A percentile compares a stretch with the other conserved stretches of the same genome.
phyloP scores from a whole-genome alignment of 257 asterid species.

The Prunella vulgaris region DNA sequence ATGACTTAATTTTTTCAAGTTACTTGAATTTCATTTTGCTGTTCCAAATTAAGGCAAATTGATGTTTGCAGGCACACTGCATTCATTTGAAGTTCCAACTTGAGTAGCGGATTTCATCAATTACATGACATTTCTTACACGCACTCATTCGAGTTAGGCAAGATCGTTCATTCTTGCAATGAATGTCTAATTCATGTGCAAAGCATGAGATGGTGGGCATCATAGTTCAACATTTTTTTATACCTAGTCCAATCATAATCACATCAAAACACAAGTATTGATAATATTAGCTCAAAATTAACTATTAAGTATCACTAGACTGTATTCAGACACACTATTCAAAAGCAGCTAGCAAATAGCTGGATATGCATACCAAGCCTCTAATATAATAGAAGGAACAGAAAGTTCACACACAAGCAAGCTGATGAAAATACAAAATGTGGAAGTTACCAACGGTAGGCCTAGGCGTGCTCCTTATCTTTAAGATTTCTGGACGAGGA shows the following conservation, averaged over 20 bases:
- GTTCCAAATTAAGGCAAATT: not conserved
- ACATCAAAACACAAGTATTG: not conserved
- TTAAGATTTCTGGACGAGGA: conserved; percentile 91
- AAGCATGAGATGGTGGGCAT: not conserved
- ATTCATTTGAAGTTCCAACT: conserved; percentile 7
- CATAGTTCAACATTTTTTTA: not conserved
- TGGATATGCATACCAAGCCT: not conserved
- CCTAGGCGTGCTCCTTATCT: conserved; percentile 76
- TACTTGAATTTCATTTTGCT: not conserved
- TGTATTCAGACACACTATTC: not conserved
- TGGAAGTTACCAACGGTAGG: conserved; percentile 66
- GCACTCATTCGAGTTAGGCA: not conserved
- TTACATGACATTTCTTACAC: not conserved
- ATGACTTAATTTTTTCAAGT: not conserved
- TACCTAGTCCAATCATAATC: not conserved
- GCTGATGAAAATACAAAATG: not conserved
- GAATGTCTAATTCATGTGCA: not conserved
- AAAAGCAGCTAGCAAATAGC: not conserved
- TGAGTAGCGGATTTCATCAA: not conserved
- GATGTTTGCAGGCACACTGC: not conserved
- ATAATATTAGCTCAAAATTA: not conserved
- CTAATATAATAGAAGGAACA: not conserved
- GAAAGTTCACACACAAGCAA: not conserved
- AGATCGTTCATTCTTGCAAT: not conserved
- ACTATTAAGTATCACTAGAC: not conserved